Evolutionary conservation across 164 flowering plant species (phyloP), one percentile per base, ranked within the genome.

Genomic region (Pachysandra terminalis): DNA sequence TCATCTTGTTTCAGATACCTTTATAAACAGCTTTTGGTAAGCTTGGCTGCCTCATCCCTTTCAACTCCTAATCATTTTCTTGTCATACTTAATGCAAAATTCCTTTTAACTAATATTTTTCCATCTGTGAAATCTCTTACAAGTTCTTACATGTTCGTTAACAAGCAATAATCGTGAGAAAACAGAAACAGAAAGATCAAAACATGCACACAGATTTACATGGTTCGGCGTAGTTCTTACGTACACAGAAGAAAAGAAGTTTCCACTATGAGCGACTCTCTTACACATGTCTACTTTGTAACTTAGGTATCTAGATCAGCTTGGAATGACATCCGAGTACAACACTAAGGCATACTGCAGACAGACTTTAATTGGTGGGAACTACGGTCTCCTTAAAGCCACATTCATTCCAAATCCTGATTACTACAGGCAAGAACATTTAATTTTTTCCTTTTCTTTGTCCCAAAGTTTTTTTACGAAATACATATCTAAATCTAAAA

Each of bases 331-430:
- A 9, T 62, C 87, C 0, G 45, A 66, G 32, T 78, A 73, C 45
- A 68, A 73, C 37, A 74, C 78, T 12, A 84, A 84, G 64, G 75
- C 77, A 40, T 84, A 81, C 24, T 84, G 87, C 49, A 75, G 86
- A 68, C 87, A 84, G 35, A 66, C 81, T 28, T 65, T 84, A 59
- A 73, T 84, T 60, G 87, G 87, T 35, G 86, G 87, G 25, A 78
- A 80, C 64, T 84, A 84, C 57, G 84, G 82, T 10, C 77, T 84
- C 23, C 85, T 84, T 45, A 68, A 79, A 21, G 66, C 71, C 14
- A 79, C 83, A 48, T 82, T 82, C 59, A 71, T 53, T 9, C 87
- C 87, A 28, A 82, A 82, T 69, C 84, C 87, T 17, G 87, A 84
- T 63, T 84, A 82, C 56, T 84, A 84, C 73, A 76, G 87, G 87